Conservation (phyloP, 1,284 basidiomycete genomes). For the Blastosporella zonata region DNA sequence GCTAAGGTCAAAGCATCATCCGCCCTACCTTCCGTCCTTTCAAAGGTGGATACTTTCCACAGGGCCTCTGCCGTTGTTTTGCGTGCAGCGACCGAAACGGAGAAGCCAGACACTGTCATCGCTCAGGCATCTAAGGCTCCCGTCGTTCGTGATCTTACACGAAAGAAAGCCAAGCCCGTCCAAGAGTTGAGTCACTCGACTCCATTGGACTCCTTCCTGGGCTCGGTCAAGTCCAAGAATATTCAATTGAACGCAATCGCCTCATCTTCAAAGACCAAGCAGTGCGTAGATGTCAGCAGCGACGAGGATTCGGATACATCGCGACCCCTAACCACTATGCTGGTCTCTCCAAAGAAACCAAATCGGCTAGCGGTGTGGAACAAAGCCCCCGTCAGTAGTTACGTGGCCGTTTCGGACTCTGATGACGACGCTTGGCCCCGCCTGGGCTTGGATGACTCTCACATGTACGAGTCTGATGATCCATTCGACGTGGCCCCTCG, state of each 20-base stretch:
- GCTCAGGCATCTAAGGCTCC: neutral
- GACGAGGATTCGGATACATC: constrained; percentile 9
- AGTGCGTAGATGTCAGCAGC: neutral
- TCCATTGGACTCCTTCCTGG: neutral
- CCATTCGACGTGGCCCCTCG: constrained; percentile 4
- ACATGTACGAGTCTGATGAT: constrained; percentile 19
- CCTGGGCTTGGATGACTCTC: constrained; percentile 10
- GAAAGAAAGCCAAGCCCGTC: constrained; percentile 1
- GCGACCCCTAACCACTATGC: constrained; percentile 1
- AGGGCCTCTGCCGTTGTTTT: neutral
- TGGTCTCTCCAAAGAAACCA: constrained; percentile 13
- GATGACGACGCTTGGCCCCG: constrained; percentile 5
- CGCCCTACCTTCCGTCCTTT: neutral
- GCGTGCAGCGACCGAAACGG: neutral
- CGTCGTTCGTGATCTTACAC: constrained; percentile 11
- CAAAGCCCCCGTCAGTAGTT: neutral
- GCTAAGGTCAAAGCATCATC: neutral
- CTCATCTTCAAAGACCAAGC: constrained; percentile 1
- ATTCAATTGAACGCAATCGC: neutral
- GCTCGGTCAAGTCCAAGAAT: neutral
- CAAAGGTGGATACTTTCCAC: neutral
- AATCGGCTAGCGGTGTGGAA: constrained; percentile 10
- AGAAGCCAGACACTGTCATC: neutral
- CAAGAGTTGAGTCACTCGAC: neutral
- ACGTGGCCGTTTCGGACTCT: constrained; percentile 14